Percentiles rank a stretch among this genome's conserved stretches.
These are phyloP conservation scores for Nitzschia sp. DNA, from an alignment of 108 stramenopile species.

Conservation along the genomic window DNA sequence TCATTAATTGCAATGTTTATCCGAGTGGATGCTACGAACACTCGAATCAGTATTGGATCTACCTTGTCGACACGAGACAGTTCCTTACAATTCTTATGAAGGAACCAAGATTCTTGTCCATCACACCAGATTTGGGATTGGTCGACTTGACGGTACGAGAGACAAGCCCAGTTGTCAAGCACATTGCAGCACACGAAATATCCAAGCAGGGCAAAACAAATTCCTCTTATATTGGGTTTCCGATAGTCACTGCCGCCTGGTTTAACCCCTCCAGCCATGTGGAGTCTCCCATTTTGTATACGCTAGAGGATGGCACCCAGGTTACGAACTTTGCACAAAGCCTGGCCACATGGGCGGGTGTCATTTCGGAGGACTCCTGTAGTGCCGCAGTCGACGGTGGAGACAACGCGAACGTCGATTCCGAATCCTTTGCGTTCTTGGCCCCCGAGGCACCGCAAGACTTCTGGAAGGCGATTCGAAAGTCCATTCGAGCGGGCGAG, in stretches of 20 bases:
- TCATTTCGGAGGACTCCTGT: constrained; percentile 7
- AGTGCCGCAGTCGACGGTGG: neutral
- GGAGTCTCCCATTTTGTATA: constrained; percentile 38
- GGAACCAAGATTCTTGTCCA: constrained; percentile 59
- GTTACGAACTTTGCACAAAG: constrained; percentile 48
- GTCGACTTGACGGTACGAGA: constrained; percentile 44
- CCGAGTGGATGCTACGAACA: constrained; percentile 61
- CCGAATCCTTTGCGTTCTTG: constrained; percentile 5
- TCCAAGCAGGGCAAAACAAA: constrained; percentile 40
- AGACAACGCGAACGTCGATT: neutral
- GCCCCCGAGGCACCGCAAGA: constrained; percentile 8
- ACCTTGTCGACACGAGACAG: constrained; percentile 52
- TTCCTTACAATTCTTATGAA: constrained; percentile 31
- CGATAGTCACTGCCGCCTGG: constrained; percentile 54
- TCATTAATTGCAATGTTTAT: constrained; percentile 50
- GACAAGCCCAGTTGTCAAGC: constrained; percentile 22
- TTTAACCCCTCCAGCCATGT: constrained; percentile 31
- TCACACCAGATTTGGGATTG: constrained; percentile 56
- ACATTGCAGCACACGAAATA: constrained; percentile 26
- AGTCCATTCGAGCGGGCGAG: constrained; percentile 29
- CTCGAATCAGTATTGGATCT: constrained; percentile 60
- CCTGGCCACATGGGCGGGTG: constrained; percentile 39
- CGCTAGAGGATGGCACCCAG: constrained; percentile 42
- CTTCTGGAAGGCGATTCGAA: constrained; percentile 28
- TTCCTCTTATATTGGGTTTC: constrained; percentile 37